These are phyloP conservation scores for Vigna trinervia DNA, from an alignment of 306 rosid species.

Conservation along the genomic window DNA sequence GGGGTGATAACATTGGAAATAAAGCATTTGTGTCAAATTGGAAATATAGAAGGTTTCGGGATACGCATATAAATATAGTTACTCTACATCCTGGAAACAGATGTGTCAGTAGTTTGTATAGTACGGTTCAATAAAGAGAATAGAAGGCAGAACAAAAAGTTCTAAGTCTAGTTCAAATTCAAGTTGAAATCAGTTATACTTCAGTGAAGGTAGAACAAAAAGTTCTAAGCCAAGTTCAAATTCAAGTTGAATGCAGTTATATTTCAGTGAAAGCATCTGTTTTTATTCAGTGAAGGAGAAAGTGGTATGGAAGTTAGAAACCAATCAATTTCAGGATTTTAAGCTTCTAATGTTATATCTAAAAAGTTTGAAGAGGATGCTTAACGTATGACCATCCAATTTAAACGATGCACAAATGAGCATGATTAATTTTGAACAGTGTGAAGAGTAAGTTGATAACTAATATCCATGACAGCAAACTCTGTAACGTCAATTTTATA, in stretches of 20 bases:
- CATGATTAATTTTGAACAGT: background rate
- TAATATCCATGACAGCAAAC: background rate
- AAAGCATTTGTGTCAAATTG: background rate
- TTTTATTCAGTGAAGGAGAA: conserved; percentile 10
- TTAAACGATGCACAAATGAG: background rate
- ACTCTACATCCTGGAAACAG: background rate
- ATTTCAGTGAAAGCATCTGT: conserved; percentile 13
- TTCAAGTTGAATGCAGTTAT: background rate
- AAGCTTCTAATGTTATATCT: background rate
- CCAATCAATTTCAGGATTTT: conserved; percentile 3
- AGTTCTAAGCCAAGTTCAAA: conserved; percentile 23
- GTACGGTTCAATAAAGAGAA: conserved; percentile 12
- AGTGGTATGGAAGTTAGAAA: background rate
- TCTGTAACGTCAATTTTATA: background rate
- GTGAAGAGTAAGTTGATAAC: background rate
- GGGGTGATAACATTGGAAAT: background rate
- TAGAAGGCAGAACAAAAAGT: too few species aligned
- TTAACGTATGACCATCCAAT: background rate
- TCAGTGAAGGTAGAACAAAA: background rate
- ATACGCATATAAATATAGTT: conserved; percentile 4
- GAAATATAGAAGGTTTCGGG: conserved; percentile 23
- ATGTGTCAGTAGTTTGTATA: conserved; percentile 2
- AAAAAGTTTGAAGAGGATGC: too few species aligned
- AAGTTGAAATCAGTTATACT: too few species aligned
- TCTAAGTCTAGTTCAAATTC: too few species aligned